Evolutionary conservation across 257 asterid genomes (phyloP).

Genomic region (Thymus mandschuricus): DNA sequence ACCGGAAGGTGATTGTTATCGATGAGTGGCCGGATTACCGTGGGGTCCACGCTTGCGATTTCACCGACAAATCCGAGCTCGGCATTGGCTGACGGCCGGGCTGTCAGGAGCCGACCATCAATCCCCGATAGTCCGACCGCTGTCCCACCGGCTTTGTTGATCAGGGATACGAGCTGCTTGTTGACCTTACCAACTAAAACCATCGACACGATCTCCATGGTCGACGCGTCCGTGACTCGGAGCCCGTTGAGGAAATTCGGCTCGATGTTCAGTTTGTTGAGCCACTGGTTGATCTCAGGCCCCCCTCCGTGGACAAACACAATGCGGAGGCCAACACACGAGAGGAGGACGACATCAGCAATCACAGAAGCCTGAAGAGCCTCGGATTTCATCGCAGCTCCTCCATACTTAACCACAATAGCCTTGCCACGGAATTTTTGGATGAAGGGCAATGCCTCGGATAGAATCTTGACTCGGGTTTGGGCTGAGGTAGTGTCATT

Average conservation of each 20-base stretch:
- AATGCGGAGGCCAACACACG: slow-evolving; percentile 76
- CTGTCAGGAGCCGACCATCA: too few relatives aligned
- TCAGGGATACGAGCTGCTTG: too few relatives aligned
- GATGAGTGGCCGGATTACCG: too few relatives aligned
- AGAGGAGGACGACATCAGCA: slow-evolving; percentile 76
- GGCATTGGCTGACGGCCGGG: too few relatives aligned
- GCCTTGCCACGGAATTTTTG: slow-evolving; percentile 83
- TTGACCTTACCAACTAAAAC: too few relatives aligned
- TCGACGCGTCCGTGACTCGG: too few relatives aligned
- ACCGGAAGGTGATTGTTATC: too few relatives aligned
- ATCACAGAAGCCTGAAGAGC: slow-evolving; percentile 82
- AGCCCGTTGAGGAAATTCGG: slow-evolving; percentile 46
- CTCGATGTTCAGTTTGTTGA: slow-evolving; percentile 55
- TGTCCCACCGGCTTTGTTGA: too few relatives aligned
- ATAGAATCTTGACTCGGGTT: slow-evolving; percentile 64
- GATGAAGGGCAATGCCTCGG: slow-evolving; percentile 81
- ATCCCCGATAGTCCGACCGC: too few relatives aligned
- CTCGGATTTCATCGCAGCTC: slow-evolving; percentile 87
- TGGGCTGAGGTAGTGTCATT: slow-evolving; percentile 53
- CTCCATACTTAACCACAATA: slow-evolving; percentile 83
- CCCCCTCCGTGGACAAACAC: slow-evolving; percentile 88
- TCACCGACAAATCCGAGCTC: too few relatives aligned
- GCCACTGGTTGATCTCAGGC: slow-evolving; percentile 86
- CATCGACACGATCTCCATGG: too few relatives aligned
- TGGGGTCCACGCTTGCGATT: too few relatives aligned